Evolutionary conservation across 2,329 filamentous ascomycete genomes (phyloP).

Genomic region (Venturia aucupariae): DNA sequence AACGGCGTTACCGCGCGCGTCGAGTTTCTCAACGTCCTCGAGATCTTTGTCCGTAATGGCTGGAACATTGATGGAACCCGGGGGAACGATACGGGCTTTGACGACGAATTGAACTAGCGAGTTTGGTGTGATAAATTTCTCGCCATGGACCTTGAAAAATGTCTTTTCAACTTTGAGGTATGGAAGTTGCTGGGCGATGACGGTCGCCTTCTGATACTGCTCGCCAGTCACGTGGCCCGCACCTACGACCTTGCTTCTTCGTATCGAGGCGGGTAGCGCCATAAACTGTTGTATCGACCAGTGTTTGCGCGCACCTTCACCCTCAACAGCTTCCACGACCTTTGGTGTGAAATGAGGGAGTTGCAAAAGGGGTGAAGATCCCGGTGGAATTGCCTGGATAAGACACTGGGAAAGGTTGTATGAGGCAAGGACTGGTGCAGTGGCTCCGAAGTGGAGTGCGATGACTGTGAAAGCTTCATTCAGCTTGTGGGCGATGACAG

Average conservation of each 20-base stretch:
- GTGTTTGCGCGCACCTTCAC: conserved; percentile 53
- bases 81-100: conserved; percentile 88
- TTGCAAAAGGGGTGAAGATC: conserved; percentile 79
- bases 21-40: conserved; percentile 86
- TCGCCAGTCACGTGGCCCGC: conserved; percentile 60
- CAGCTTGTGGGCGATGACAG: conserved; percentile 74
- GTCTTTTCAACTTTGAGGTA: conserved; percentile 78
- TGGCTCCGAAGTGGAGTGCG: conserved; percentile 76
- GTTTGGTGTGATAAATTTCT: conserved; percentile 83
- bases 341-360: conserved; percentile 73
- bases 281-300: conserved; percentile 81
- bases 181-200: conserved; percentile 75
- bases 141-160: conserved; percentile 97
- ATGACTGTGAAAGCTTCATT: conserved; percentile 84
- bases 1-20: conserved; percentile 66
- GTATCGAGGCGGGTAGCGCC: conserved; percentile 65
- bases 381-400: conserved; percentile 80
- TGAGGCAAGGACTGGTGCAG: conserved; percentile 69
- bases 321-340: conserved; percentile 56
- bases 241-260: conserved; percentile 62
- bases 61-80: conserved; percentile 67
- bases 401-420: conserved; percentile 78
- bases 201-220: conserved; percentile 67
- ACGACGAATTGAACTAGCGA: conserved; percentile 90
- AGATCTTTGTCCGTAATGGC: conserved; percentile 69